Percentiles rank a stretch among this genome's conserved stretches.
Conservation (phyloP, 768 basidiomycete species). For the Auriculariales sp. region DNA sequence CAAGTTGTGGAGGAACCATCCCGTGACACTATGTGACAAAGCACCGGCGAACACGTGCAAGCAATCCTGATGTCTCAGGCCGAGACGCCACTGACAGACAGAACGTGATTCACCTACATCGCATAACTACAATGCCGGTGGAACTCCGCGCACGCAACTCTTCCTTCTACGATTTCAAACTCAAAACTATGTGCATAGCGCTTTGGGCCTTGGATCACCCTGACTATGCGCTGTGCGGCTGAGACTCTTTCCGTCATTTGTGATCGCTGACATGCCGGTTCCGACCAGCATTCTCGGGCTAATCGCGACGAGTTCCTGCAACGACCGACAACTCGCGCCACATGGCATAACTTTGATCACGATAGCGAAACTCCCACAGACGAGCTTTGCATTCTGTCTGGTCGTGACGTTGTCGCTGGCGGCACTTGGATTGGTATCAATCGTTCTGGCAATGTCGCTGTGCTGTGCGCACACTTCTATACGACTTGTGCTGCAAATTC, state of each 20-base stretch:
- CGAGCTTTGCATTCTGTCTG: conserved; percentile 42
- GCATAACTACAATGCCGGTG: too few species aligned
- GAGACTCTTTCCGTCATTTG: conserved; percentile 2
- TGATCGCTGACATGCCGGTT: conserved; percentile 3
- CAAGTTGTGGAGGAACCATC: too few species aligned
- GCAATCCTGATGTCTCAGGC: too few species aligned
- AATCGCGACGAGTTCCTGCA: conserved; percentile 66
- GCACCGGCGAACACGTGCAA: too few species aligned
- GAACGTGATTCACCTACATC: too few species aligned
- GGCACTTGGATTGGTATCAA: conserved; percentile 75
- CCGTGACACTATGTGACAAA: too few species aligned
- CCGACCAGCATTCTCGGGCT: conserved; percentile 46
- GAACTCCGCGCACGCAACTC: too few species aligned
- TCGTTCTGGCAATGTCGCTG: conserved; percentile 47
- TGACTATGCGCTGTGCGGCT: conserved; percentile 62
- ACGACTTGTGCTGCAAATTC: conserved; percentile 4
- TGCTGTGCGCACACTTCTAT: conserved; percentile 39
- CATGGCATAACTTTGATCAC: conserved; percentile 8
- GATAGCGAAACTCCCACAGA: conserved; percentile 10
- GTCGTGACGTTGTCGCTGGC: conserved; percentile 55
- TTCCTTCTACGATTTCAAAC: too few species aligned
- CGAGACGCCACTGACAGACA: too few species aligned
- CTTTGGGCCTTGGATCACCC: conserved; percentile 66
- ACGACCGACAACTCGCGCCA: conserved; percentile 45
- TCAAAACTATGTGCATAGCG: conserved; percentile 54